phyloP scores from a whole-genome alignment of 2,329 filamentous ascomycete genomes.

The Diaporthe batatas region DNA sequence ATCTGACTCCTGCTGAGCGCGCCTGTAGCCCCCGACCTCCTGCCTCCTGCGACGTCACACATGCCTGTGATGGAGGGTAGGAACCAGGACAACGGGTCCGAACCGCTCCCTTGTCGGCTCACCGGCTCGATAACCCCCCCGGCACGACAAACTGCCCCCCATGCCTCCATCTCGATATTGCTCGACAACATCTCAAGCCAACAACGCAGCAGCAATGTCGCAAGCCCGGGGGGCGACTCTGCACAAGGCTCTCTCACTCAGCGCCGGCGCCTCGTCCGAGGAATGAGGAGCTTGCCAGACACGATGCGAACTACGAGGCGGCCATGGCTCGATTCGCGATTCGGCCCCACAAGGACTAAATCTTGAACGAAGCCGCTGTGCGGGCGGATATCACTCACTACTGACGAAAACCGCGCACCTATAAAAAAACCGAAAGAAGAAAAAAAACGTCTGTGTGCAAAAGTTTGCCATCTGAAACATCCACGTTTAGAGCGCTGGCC shows the following conservation, averaged over 20 bases:
- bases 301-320: constrained; percentile 14
- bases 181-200: neutral
- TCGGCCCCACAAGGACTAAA: constrained; percentile 11
- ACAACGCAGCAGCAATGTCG: no score
- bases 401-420: constrained; percentile 6
- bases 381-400: neutral
- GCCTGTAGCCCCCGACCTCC: neutral
- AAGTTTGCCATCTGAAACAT: constrained; percentile 12
- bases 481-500: constrained; percentile 8
- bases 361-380: neutral
- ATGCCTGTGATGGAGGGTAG: constrained; percentile 29
- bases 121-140: constrained; percentile 34
- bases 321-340: constrained; percentile 1
- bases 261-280: constrained; percentile 12
- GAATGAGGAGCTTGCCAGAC: neutral
- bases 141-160: neutral
- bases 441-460: neutral
- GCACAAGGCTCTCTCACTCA: constrained; percentile 25
- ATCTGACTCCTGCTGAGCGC: neutral
- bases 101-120: constrained; percentile 34
- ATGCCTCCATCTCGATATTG: neutral
- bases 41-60: constrained; percentile 23
- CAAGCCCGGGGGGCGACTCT: neutral
- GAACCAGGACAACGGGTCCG: constrained; percentile 33
- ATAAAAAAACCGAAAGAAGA: no score